Evolutionary conservation across 495 filamentous ascomycete genomes (phyloP), one percentile per base, ranked within the genome.

Genomic region (Opeltia flavorubescens): DNA sequence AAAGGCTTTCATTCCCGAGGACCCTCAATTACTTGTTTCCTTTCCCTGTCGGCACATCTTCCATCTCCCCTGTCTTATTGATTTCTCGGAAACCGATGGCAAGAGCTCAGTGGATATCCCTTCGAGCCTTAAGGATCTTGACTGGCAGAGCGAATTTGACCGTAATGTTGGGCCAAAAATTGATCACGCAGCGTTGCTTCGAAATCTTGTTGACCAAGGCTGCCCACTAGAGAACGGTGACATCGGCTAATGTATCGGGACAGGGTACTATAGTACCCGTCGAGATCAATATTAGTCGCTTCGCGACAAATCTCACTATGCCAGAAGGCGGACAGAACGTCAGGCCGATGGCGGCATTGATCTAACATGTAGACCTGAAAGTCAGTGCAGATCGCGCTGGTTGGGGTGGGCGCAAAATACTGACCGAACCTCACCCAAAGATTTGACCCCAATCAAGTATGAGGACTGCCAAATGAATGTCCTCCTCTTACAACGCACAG

Each of bases 11-110:
- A 55, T 61, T 17, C 65, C 68, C 49, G 62, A 56, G 75, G 84
- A 89, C 56, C 70, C 64, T 43, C 79, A 89, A 51, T 84, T 85
- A 6, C 76, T 98, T 7, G 74, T 96, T 6, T 88, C 84, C 26
- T 98, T 95, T 52, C 83, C 84, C 4, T 98, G 91, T 61, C 81
- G 84, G 1, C 89, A 98, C 56, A 74, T 89, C 26, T 98, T 89
- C 63, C 91, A 98, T 53, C 68, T 95, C 5, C 71, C 77, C 7
- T 91, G 94, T 56, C 64, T 98, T 12, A 72, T 85, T 1, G 64
- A 76, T 45, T 55, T 70, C 26, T 68, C 67, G 0, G 66, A 62
- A 0, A 47, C 66, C 39, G 57, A 65, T 35, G 57, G 58, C 26
- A 57, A 44, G 26, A 64, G 67, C 9, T 53, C 63, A 5, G 63